These are phyloP conservation scores for Wickerhamiella kazuoi DNA, from an alignment of 805 yeast genomes.

Conservation along the genomic window DNA sequence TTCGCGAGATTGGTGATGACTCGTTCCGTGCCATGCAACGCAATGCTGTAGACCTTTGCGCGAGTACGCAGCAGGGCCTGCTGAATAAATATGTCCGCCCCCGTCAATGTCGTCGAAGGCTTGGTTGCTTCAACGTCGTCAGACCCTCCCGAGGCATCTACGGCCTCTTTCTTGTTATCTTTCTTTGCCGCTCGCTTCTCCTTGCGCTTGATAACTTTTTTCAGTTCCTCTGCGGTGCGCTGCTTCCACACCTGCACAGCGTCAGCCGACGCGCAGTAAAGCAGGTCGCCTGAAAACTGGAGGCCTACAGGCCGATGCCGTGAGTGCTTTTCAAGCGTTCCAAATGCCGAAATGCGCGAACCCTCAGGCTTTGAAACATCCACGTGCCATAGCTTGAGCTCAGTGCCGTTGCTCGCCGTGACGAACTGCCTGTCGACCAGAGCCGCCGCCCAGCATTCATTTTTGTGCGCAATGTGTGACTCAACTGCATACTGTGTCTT, in stretches of 20 bases:
- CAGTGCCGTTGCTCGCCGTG: slow-evolving; percentile 68
- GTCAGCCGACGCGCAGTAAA: slow-evolving; percentile 48
- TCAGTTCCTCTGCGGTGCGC: slow-evolving; percentile 58
- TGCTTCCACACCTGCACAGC: slow-evolving; percentile 65
- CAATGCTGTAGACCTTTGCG: slow-evolving; percentile 14
- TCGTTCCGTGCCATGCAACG: slow-evolving; percentile 34
- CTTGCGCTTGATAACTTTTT: slow-evolving; percentile 60
- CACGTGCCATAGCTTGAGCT: slow-evolving; percentile 68
- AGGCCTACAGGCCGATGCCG: slow-evolving; percentile 12
- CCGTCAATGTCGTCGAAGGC: slow-evolving; percentile 16
- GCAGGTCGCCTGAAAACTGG: slow-evolving; percentile 1
- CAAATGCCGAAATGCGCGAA: slow-evolving; percentile 37
- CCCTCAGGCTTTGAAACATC: slow-evolving; percentile 38
- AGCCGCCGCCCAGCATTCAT: slow-evolving; percentile 65
- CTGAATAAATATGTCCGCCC: slow-evolving; percentile 36
- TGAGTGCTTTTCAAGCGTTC: slow-evolving; percentile 47
- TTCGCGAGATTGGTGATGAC: slow-evolving; percentile 48
- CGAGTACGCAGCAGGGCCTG: slow-evolving; percentile 43
- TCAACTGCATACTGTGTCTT: slow-evolving; percentile 79
- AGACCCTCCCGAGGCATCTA: neutral
- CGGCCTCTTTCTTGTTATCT: slow-evolving; percentile 7
- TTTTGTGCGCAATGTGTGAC: slow-evolving; percentile 82
- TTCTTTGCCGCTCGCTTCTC: slow-evolving; percentile 61
- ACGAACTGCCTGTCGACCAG: slow-evolving; percentile 29
- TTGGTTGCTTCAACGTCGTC: slow-evolving; percentile 24